These are phyloP conservation scores for Funneliformis mosseae DNA, from an alignment of 192 early-diverging fungal species.

Conservation along the genomic window DNA sequence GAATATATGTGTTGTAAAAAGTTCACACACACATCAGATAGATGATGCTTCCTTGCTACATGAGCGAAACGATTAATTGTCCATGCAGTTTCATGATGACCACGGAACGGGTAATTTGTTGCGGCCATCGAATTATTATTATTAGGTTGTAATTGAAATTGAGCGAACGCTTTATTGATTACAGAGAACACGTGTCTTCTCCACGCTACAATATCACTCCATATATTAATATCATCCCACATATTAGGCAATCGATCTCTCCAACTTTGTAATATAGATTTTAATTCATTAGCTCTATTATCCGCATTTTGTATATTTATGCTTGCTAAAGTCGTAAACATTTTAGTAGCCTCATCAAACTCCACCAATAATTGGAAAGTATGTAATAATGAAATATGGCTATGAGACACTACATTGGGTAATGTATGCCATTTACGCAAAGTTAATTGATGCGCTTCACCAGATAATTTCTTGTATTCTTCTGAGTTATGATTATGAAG, in stretches of 20 bases:
- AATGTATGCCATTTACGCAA: constrained; percentile 90
- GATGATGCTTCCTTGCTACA: constrained; percentile 92
- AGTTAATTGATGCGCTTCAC: constrained; percentile 82
- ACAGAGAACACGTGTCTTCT: constrained; percentile 95
- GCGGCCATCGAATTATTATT: constrained; percentile 50
- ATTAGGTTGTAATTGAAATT: constrained; percentile 61
- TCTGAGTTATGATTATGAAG: constrained; percentile 58
- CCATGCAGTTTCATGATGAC: constrained; percentile 99
- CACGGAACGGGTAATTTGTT: constrained; percentile 89
- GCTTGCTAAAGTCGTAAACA: constrained; percentile 87
- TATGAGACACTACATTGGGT: constrained; percentile 80
- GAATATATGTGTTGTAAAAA: constrained; percentile 97
- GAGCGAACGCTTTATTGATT: constrained; percentile 95
- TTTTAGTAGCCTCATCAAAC: constrained; percentile 87
- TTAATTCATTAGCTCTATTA: constrained; percentile 82
- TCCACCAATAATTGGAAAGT: constrained; percentile 97
- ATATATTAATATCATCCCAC: constrained; percentile 97
- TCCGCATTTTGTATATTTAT: constrained; percentile 56
- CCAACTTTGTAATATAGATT: constrained; percentile 91
- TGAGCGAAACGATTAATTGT: constrained; percentile 99
- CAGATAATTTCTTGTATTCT: constrained; percentile 79
- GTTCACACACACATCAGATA: constrained; percentile 91
- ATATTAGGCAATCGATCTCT: constrained; percentile 93
- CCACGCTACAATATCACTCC: constrained; percentile 98
- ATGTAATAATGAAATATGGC: constrained; percentile 87